phyloP scores from a whole-genome alignment of 2,329 filamentous ascomycete genomes.

The Penicillium sclerotiorum region DNA sequence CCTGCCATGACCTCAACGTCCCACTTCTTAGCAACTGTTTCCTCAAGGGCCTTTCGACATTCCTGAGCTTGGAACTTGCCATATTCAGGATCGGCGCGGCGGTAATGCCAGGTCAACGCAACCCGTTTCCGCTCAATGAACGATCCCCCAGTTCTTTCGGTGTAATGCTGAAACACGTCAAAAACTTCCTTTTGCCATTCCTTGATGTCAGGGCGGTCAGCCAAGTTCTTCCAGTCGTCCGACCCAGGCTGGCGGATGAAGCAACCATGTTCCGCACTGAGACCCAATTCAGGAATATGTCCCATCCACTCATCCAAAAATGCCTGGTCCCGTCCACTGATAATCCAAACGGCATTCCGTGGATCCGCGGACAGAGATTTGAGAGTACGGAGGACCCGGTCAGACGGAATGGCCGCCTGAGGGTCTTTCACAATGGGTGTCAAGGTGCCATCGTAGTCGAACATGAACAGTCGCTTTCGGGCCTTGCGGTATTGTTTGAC shows the following conservation, averaged over 20 bases:
- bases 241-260: constrained; percentile 83
- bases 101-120: constrained; percentile 96
- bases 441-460: constrained; percentile 96
- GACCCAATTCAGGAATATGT: constrained; percentile 85
- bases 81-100: constrained; percentile 83
- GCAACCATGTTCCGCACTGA: constrained; percentile 95
- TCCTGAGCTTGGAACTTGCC: constrained; percentile 77
- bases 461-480: constrained; percentile 88
- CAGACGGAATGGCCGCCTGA: constrained; percentile 82
- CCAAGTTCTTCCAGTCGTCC: constrained; percentile 83
- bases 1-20: constrained; percentile 96
- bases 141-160: constrained; percentile 81
- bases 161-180: constrained; percentile 83
- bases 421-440: constrained; percentile 95
- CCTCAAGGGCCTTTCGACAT: constrained; percentile 79
- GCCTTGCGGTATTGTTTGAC: constrained; percentile 74
- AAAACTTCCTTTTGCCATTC: constrained; percentile 86
- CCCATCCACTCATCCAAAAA: constrained; percentile 91
- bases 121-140: constrained; percentile 95
- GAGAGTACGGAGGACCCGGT: constrained; percentile 77
- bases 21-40: constrained; percentile 74
- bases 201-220: constrained; percentile 79
- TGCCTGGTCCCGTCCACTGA: constrained; percentile 88
- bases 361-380: constrained; percentile 78
- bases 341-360: constrained; percentile 94